phyloP scores from a whole-genome alignment of 805 yeast species.

The Blastobotrys terrestris region DNA sequence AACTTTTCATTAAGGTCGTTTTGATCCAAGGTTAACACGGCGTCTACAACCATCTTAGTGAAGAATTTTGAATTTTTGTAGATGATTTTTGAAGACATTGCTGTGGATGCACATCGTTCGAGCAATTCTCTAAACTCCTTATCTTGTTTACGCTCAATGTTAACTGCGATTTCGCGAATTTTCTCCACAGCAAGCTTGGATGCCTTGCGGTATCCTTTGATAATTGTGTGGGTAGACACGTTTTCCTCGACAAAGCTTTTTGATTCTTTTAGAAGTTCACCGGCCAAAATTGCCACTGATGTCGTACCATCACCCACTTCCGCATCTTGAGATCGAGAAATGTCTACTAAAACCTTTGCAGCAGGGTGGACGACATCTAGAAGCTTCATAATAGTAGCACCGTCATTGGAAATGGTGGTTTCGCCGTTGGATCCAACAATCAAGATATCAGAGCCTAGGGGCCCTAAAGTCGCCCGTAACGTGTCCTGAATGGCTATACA shows the following conservation, averaged over 20 bases:
- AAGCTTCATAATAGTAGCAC: conserved; percentile 89
- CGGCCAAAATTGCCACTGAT: conserved; percentile 84
- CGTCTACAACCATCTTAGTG: conserved; percentile 94
- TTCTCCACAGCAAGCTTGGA: conserved; percentile 66
- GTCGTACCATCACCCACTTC: conserved; percentile 99
- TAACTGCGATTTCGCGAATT: conserved; percentile 69
- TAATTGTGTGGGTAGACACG: conserved; percentile 81
- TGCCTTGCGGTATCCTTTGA: conserved; percentile 83
- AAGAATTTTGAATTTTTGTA: conserved; percentile 82
- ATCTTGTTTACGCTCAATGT: conserved; percentile 48
- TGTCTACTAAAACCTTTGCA: conserved; percentile 90
- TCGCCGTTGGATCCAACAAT: conserved; percentile 77
- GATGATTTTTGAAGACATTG: conserved; percentile 93
- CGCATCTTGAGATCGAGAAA: conserved; percentile 94
- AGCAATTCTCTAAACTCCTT: conserved; percentile 66
- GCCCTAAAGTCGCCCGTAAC: conserved; percentile 90
- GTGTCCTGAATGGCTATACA: conserved; percentile 97
- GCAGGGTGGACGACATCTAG: conserved; percentile 98
- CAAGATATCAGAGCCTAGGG: conserved; percentile 92
- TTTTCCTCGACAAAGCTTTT: conserved; percentile 93
- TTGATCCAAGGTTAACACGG: conserved; percentile 81
- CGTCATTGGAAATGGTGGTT: conserved; percentile 96
- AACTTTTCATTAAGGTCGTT: conserved; percentile 79
- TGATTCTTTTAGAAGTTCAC: conserved; percentile 86
- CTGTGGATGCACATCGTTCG: conserved; percentile 92